Base-by-base conservation (phyloP, 2,329 filamentous ascomycete species). In the Aureobasidium mangrovei region DNA sequence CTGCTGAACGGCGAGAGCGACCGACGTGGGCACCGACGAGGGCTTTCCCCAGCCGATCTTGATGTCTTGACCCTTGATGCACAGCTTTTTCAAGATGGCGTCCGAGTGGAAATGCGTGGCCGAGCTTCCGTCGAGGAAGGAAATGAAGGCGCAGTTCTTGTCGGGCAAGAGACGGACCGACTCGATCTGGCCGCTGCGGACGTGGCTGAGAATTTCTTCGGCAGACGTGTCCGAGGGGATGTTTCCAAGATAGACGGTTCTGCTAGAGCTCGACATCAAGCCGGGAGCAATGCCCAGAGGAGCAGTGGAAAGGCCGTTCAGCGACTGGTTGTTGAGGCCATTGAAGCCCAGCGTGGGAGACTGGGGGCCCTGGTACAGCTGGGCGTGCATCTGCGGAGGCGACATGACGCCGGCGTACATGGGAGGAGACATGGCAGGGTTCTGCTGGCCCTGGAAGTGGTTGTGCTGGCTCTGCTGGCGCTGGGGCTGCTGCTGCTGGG, bases 91-190 rank as follows among this genome's bases (percentile, higher is more conserved):
- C 80, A 98, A 81, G 73, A 98, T 98, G 62, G 93, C 93, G 78
- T 98, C 93, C 24, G 93, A 98, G 77, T 98, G 93, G 75, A 98
- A 98, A 70, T 98, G 93, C 26, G 91, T 97, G 55, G 93, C 93
- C 31, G 93, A 96, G 74, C 91, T 95, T 64, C 91, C 90, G 67
- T 98, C 93, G 61, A 98, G 78, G 77, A 98, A 98, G 6, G 93
- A 98, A 69, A 98, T 97, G 78, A 98, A 98, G 56, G 93, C 93
- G 68, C 93, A 98, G 79, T 97, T 98, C 88, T 97, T 98, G 74
- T 98, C 93, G 27, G 91, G 89, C 54, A 98, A 78, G 60, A 98
- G 80, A 63, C 93, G 86, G 52, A 98, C 93, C n/a, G 93, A 97
- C 76, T 98, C 93, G 65, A 98, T 97, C 69, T 97, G 93, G 27